Evolutionary conservation across 2,329 filamentous ascomycete species (phyloP), one percentile per base, ranked within the genome.

Genomic region (Aspergillus spinulosporus): DNA sequence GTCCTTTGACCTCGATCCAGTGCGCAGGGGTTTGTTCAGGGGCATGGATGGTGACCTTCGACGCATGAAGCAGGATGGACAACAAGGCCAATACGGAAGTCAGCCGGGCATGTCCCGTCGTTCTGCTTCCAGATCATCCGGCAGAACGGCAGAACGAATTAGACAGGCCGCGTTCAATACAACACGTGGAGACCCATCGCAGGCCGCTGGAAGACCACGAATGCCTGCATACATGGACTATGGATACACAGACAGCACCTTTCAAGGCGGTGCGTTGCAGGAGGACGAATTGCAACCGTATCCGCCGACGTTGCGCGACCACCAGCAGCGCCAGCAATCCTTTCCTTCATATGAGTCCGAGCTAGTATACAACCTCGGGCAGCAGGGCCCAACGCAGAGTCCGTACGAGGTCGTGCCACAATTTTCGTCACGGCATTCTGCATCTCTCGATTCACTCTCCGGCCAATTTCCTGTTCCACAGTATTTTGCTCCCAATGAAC

Each of bases 21-120:
- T 79, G 76, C 76, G 80, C 76, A 79, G 77, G 76, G 77, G 79
- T 73, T 77, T 78, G 75, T 75, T 78, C 69, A 73, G 79, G 79
- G 86, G 84, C 72, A 94, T 94, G 90, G 90, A 93, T 80, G 86
- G 88, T 77, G 84, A 87, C 78, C 84, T 84, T 76, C 85, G 83
- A 72, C 81, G 85, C 70, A 82, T 86, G 80, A 88, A 88, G 83
- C 88, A 88, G 79, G 84, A 88, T 83, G 88, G 89, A 76, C 80
- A 83, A 76, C 81, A 60, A 44, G 46, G 84, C 72, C 79, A 82
- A 74, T 87, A 88, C 76, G 80, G 84, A 69, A 65, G 69, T 56
- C 66, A 63, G 58, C 62, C 69, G 62, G 64, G 65, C 57, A 72
- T 76, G 75, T 68, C 73, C 72, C 75, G 73, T 81, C 81, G 74